Evolutionary conservation across 495 filamentous ascomycete species (phyloP), one percentile per base, ranked within the genome.

Genomic region (Annulohypoxylon stygium): DNA sequence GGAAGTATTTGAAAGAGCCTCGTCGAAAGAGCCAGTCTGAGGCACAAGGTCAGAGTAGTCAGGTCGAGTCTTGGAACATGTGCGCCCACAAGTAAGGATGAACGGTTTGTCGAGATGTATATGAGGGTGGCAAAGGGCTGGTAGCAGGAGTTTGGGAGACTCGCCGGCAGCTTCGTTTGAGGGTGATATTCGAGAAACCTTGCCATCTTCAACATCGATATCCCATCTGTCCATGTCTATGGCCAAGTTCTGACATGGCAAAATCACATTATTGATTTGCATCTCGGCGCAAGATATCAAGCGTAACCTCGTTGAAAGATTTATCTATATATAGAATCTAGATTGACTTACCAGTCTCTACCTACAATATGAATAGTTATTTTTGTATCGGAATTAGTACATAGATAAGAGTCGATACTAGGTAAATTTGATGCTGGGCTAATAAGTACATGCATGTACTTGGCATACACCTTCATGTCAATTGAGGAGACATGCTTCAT

Each of bases 31-130:
- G 39, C 92, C 92, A 2, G 81, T 82, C 20, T 77, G 61, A 20
- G 90, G 88, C n/a, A 86, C 77, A 14, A 92, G 83, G 61, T 91
- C 85, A 3, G 83, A 82, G 78, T 89, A 92, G 73, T 86, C 83
- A 1, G 84, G 81, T 59, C 88, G 79, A 60, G 51, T 67, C 4
- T 70, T 34, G 0, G 61, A 69, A 34, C 16, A 18, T 2, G n/a
- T 25, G 5, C 61, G 53, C 51, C 67, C 67, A 34, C 74, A 76
- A 3, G 78, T 82, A 25, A 93, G 85, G 16, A 94, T 81, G 75
- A 89, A 94, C 45, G 88, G 87, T 79, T 95, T 93, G 77, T 93
- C 92, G 47, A 93, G 83, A 75, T 94, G 92, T 55, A 93, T 88
- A 72, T 94, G 91, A 10, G 92, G 89, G 75, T 95, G 92, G 51